phyloP scores from a whole-genome alignment of 2,329 filamentous ascomycete genomes.

The Lachnellula occidentalis region DNA sequence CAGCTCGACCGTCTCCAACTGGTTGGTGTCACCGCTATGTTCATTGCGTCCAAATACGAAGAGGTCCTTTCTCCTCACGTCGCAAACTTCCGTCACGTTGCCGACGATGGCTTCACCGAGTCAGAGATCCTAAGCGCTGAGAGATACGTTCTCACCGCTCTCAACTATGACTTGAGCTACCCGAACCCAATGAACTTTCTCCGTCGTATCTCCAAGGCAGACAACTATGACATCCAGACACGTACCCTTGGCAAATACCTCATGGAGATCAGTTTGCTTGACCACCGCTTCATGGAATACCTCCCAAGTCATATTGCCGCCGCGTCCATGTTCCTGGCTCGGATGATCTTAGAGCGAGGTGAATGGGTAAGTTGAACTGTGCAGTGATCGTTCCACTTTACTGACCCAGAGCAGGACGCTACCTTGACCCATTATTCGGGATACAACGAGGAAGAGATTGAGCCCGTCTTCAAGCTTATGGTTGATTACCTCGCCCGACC shows the following conservation, averaged over 20 bases:
- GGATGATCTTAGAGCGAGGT: slow-evolving; percentile 83
- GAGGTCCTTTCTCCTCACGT: slow-evolving; percentile 96
- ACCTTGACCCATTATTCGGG: slow-evolving; percentile 88
- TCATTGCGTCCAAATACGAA: slow-evolving; percentile 98
- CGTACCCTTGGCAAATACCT: slow-evolving; percentile 96
- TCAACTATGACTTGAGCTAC: slow-evolving; percentile 97
- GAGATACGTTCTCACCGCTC: slow-evolving; percentile 81
- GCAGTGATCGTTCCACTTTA: slow-evolving; percentile 13
- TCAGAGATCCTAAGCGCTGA: slow-evolving; percentile 96
- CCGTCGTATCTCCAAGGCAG: slow-evolving; percentile 95
- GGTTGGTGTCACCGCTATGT: slow-evolving; percentile 98
- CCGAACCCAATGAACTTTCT: slow-evolving; percentile 99
- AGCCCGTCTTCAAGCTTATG: slow-evolving; percentile 90
- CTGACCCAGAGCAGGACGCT: slow-evolving; percentile 54
- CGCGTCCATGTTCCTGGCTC: slow-evolving; percentile 89
- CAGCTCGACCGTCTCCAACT: slow-evolving; percentile 94
- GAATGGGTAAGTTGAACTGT: slow-evolving; percentile 67
- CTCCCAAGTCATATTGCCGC: slow-evolving; percentile 87
- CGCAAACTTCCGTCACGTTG: slow-evolving; percentile 93
- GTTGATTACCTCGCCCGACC: slow-evolving; percentile 91
- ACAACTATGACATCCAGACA: slow-evolving; percentile 98
- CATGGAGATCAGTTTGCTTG: slow-evolving; percentile 92
- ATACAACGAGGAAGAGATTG: slow-evolving; percentile 87
- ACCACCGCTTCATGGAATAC: slow-evolving; percentile 88
- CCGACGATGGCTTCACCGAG: slow-evolving; percentile 93